Evolutionary conservation across 2,329 filamentous ascomycete species (phyloP).

Genomic region (Penicillium sp.): DNA sequence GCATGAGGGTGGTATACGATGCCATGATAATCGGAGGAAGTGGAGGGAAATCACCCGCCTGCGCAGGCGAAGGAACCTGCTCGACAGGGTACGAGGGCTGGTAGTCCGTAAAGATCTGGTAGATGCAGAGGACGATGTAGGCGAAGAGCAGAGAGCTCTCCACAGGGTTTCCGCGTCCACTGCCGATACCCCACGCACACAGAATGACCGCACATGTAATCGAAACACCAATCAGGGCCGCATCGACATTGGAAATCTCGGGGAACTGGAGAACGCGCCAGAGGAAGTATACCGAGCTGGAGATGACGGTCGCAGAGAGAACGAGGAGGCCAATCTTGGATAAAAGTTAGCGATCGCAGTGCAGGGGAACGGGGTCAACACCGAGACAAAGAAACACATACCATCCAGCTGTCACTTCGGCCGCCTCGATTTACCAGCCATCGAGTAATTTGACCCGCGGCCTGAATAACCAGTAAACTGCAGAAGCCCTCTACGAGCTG

Average conservation of each 20-base stretch:
- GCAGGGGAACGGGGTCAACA: conserved; percentile 2
- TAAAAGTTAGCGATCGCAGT: conserved; percentile 25
- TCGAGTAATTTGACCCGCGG: conserved; percentile 88
- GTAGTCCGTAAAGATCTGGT: conserved; percentile 99
- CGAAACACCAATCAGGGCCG: conserved; percentile 87
- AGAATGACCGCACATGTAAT: conserved; percentile 93
- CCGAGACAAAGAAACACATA: conserved; percentile 54
- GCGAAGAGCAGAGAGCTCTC: conserved; percentile 95
- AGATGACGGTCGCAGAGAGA: conserved; percentile 87
- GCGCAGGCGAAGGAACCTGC: conserved; percentile 60
- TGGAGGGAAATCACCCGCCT: conserved; percentile 81
- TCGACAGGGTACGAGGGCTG: conserved; percentile 74
- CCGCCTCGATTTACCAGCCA: conserved; percentile 90
- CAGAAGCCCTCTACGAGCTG: conserved; percentile 96
- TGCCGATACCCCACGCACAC: conserved; percentile 91
- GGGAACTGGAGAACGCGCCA: conserved; percentile 95
- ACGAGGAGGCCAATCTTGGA: conserved; percentile 82
- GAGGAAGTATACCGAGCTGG: conserved; percentile 92
- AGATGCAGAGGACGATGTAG: conserved; percentile 97
- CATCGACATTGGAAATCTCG: conserved; percentile 89
- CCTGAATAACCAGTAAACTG: conserved; percentile 93
- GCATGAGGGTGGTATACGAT: conserved; percentile 89
- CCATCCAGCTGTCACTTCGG: conserved; percentile 95
- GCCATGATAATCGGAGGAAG: conserved; percentile 98
- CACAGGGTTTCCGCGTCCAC: conserved; percentile 90